Conservation (phyloP, 1,284 basidiomycete genomes). For the Malassezia sp. region DNA sequence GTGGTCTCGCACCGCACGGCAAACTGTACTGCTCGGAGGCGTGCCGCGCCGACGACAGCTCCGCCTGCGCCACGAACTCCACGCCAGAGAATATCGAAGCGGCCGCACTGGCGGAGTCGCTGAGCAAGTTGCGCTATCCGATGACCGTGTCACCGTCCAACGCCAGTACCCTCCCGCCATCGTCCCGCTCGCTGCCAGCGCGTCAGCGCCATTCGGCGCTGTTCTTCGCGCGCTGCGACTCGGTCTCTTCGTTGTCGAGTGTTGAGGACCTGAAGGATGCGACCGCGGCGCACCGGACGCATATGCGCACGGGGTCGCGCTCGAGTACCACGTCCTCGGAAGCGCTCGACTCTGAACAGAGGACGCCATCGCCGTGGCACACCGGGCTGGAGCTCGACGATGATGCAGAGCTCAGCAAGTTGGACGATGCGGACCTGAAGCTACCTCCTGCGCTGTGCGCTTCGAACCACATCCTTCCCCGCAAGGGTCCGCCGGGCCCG, state of each 20-base stretch:
- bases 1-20: constrained; percentile 11
- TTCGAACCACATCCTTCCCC: background rate
- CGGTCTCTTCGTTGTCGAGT: background rate
- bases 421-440: constrained; percentile 7
- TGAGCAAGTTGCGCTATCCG: constrained; percentile 9
- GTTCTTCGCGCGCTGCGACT: background rate
- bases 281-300: background rate
- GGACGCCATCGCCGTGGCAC: constrained; percentile 14
- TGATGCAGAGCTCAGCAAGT: background rate
- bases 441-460: constrained; percentile 9
- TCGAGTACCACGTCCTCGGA: constrained; percentile 5
- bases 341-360: constrained; percentile 1
- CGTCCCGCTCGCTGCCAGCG: no score
- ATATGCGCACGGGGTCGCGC: background rate
- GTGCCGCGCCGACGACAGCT: constrained; percentile 7
- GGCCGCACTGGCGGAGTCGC: background rate
- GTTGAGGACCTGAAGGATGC: background rate
- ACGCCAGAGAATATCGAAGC: background rate
- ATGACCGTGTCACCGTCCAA: constrained; percentile 16
- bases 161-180: no score
- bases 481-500: background rate
- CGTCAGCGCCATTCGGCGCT: background rate
- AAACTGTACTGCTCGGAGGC: constrained; percentile 15
- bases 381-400: constrained; percentile 5
- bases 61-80: background rate